A percentile compares a stretch with the other conserved stretches of the same genome.
phyloP scores from a whole-genome alignment of 2,329 filamentous ascomycete species.

The Pseudocercospora crystallina region DNA sequence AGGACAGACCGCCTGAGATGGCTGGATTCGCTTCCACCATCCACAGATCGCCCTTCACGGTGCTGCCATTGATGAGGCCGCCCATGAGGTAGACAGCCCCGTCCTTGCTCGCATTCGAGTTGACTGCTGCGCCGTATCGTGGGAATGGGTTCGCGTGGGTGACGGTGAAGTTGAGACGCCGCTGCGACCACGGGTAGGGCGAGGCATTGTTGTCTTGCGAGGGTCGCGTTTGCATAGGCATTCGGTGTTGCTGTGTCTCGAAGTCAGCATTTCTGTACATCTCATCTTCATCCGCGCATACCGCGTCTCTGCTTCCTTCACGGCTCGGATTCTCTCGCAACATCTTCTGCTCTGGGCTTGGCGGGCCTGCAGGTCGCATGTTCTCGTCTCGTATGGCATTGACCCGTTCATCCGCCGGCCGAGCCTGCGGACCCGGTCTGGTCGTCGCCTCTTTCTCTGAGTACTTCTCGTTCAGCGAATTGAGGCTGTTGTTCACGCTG shows the following conservation, averaged over 20 bases:
- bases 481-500: slow-evolving; percentile 57
- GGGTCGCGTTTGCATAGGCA: slow-evolving; percentile 31
- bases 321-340: slow-evolving; percentile 23
- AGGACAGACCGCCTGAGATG: slow-evolving; percentile 69
- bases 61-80: slow-evolving; percentile 89
- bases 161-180: slow-evolving; percentile 80
- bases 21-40: slow-evolving; percentile 80
- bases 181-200: slow-evolving; percentile 94
- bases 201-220: slow-evolving; percentile 64
- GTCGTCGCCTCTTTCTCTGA: slow-evolving; percentile 9
- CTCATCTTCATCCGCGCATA: slow-evolving; percentile 10
- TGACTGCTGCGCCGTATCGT: slow-evolving; percentile 94
- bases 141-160: slow-evolving; percentile 85
- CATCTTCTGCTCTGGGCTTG: slow-evolving; percentile 27
- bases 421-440: slow-evolving; percentile 6
- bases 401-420: slow-evolving; percentile 20
- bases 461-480: slow-evolving; percentile 23
- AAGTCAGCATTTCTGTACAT: slow-evolving; percentile 44
- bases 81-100: slow-evolving; percentile 98
- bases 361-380: slow-evolving; percentile 25
- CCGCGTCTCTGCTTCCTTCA: slow-evolving; percentile 28
- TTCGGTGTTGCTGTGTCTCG: slow-evolving; percentile 34
- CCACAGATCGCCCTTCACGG: slow-evolving; percentile 96
- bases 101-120: slow-evolving; percentile 88
- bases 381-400: slow-evolving; percentile 16